Evolutionary conservation across 202 grass and related monocot genomes (phyloP), one percentile per base, ranked within the genome.

Genomic region (Panicum virgatum): DNA sequence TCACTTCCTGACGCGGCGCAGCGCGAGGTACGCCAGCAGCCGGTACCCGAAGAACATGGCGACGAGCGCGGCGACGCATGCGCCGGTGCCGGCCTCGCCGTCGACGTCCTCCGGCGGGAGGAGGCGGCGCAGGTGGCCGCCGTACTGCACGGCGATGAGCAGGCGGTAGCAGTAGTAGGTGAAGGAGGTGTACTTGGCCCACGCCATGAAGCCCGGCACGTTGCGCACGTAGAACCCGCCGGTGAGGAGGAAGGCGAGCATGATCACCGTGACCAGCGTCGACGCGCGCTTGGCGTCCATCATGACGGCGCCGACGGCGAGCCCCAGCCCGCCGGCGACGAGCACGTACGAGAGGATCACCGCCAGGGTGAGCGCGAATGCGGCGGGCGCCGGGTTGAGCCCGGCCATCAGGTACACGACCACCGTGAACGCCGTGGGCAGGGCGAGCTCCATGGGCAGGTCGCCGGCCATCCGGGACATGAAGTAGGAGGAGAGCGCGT

Each of bases 261-360:
- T 99, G 81, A 92, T 69, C 1, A 99, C 82, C 0, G 96, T 99
- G 0, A 91, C 87, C 0, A 96, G 75, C 40, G 96, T 92, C 0
- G 96, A 99, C 6, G 96, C 96, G 22, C 90, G 81, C 80, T 96
- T 99, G 13, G 96, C 93, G 80, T 99, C 91, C 96, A 96, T 99
- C 75, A 99, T 87, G 23, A 82, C 71, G 10, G 91, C 93, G 18
- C 96, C 96, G 7, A 96, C 81, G 61, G 91, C 93, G 15, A 99
- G 86, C 0, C 96, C 96, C 0, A 99, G 85, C 1, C 96, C 96
- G 48, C 84, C 90, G 12, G 96, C 89, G 25, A 94, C 96, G 30
- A 99, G 87, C 76, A 94, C 93, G 82, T 99, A 99, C 0, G 59
- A 75, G 0, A 99, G 85, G 4, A 96, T 66, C 3, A 99, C 89